phyloP scores from a whole-genome alignment of 1,284 basidiomycete genomes.

The Acaromyces ingoldii region DNA sequence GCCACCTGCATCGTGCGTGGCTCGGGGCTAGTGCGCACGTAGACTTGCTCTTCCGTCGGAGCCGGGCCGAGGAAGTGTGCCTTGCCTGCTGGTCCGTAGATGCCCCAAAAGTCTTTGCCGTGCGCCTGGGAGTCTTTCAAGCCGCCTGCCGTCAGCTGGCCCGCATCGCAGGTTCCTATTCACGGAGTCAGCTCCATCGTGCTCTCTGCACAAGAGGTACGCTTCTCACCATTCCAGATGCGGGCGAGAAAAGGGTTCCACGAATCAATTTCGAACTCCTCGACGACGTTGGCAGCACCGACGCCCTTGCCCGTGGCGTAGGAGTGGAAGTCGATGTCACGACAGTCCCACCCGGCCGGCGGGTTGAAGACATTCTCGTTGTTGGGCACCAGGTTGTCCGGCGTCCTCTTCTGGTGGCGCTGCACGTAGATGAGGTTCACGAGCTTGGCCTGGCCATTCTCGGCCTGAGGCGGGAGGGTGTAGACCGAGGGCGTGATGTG shows the following conservation, averaged over 20 bases:
- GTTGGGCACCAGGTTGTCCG: conserved; percentile 57
- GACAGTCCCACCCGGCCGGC: conserved; percentile 25
- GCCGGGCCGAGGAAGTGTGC: conserved; percentile 55
- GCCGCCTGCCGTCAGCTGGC: conserved; percentile 58
- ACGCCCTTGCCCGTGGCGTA: conserved; percentile 13
- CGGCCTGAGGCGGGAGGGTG: conserved; percentile 13
- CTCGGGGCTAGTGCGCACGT: conserved; percentile 56
- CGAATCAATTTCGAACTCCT: conserved; percentile 53
- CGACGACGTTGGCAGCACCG: conserved; percentile 53
- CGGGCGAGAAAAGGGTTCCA: conserved; percentile 57
- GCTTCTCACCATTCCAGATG: conserved; percentile 57
- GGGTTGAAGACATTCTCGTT: conserved; percentile 56
- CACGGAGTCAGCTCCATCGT: no score
- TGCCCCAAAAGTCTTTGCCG: conserved; percentile 59
- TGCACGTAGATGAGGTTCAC: conserved; percentile 31
- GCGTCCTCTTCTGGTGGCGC: conserved; percentile 42
- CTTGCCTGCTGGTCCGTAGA: conserved; percentile 54
- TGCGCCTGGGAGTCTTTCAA: conserved; percentile 57
- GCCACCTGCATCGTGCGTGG: conserved; percentile 58
- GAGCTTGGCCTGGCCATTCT: conserved; percentile 18
- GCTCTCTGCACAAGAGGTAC: no score
- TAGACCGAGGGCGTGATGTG: conserved; percentile 22
- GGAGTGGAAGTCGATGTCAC: conserved; percentile 20
- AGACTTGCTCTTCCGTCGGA: conserved; percentile 53
- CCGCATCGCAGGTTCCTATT: conserved; percentile 59